These are phyloP conservation scores for Cymodocea nodosa DNA, from an alignment of 116 monocot species.

Conservation along the genomic window DNA sequence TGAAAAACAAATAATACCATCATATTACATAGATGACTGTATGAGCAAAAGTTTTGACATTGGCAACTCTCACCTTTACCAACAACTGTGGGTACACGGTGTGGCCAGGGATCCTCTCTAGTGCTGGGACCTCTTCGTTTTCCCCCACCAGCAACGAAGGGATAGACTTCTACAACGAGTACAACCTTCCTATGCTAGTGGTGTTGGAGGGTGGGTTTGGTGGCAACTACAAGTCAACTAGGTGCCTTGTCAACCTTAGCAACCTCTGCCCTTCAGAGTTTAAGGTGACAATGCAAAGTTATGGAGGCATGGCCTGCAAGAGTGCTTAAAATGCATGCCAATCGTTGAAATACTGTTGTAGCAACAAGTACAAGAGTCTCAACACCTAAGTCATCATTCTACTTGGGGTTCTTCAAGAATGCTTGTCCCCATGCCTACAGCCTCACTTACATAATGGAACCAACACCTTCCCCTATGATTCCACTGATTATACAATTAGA, in stretches of 20 bases:
- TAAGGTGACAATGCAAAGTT: conserved; percentile 2
- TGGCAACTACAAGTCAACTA: conserved; percentile 34
- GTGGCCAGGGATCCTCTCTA: conserved; percentile 47
- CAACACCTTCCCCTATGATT: conserved; percentile 51
- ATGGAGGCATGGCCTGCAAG: conserved; percentile 30
- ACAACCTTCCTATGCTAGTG: conserved; percentile 59
- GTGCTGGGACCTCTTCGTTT: conserved; percentile 34
- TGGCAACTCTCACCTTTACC: conserved; percentile 32
- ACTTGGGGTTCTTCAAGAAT: conserved; percentile 20
- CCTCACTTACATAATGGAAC: conserved; percentile 68
- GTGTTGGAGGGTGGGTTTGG: conserved; percentile 13
- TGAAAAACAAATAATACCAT: too few relatives aligned
- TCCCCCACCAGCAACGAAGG: conserved; percentile 39
- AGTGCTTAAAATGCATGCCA: conserved; percentile 82
- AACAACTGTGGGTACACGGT: conserved; percentile 58
- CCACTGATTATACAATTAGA: conserved; percentile 37
- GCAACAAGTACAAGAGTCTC: conserved; percentile 41
- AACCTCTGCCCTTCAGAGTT: conserved; percentile 43
- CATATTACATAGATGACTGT: background rate
- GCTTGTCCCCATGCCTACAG: conserved; percentile 70
- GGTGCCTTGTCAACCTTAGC: conserved; percentile 43
- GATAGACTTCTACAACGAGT: conserved; percentile 83
- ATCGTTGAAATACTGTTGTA: conserved; percentile 57
- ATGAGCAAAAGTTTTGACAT: background rate
- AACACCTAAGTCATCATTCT: conserved; percentile 38